Evolutionary conservation across 495 filamentous ascomycete genomes (phyloP).

Genomic region (Penicillium alfredii): DNA sequence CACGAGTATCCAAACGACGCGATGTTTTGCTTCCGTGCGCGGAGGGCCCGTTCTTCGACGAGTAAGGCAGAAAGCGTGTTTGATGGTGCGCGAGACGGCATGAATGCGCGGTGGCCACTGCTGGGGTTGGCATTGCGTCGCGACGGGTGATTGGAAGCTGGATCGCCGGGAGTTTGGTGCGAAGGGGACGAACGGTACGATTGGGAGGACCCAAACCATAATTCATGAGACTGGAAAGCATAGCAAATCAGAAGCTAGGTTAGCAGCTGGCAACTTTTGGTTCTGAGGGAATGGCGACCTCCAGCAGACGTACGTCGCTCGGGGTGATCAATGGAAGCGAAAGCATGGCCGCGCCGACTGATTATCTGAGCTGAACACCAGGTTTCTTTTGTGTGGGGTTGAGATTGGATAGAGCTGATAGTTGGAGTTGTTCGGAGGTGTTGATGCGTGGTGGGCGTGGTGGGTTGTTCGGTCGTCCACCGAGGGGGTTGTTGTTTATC

Average conservation of each 20-base stretch:
- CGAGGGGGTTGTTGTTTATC: too few species aligned
- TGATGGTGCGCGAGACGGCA: constrained; percentile 22
- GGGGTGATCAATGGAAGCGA: constrained; percentile 68
- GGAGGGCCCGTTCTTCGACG: constrained; percentile 61
- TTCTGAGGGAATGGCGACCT: too few species aligned
- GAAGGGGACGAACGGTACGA: constrained; percentile 31
- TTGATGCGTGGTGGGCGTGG: too few species aligned
- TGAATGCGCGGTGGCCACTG: constrained; percentile 20
- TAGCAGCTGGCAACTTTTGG: too few species aligned
- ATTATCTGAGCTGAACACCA: too few species aligned
- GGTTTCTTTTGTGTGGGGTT: too few species aligned
- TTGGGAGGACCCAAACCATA: constrained; percentile 61
- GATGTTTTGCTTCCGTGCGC: constrained; percentile 63
- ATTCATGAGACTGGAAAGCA: constrained; percentile 53
- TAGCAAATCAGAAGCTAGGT: too few species aligned
- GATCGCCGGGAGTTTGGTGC: constrained; percentile 9
- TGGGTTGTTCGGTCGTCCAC: too few species aligned
- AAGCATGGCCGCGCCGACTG: constrained; percentile 45
- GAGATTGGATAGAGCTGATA: background rate
- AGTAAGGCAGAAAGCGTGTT: constrained; percentile 53
- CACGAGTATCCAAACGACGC: constrained; percentile 69
- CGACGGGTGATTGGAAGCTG: constrained; percentile 19
- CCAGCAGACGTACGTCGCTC: constrained; percentile 53
- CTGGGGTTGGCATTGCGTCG: constrained; percentile 24
- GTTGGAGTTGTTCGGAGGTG: background rate